Evolutionary conservation across 140 eudicot genomes (phyloP).

Genomic region (Erigeron philadelphicus): DNA sequence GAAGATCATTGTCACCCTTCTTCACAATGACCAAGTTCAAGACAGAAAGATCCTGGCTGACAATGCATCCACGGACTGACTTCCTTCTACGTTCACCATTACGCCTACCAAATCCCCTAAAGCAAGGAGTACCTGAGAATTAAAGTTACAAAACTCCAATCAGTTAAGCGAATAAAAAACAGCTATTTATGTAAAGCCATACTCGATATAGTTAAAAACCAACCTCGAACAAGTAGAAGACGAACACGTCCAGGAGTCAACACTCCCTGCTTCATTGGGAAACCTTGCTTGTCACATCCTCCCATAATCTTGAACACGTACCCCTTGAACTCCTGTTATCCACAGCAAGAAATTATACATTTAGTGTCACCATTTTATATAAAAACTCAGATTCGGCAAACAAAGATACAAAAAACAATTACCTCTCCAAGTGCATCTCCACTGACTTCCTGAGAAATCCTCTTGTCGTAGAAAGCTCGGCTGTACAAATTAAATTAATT

Average conservation of each 20-base stretch:
- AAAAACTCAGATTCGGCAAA: background rate
- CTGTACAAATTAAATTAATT: constrained; percentile 5
- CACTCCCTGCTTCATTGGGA: constrained; percentile 62
- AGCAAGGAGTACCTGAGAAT: constrained; percentile 43
- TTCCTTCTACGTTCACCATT: constrained; percentile 52
- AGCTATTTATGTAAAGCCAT: background rate
- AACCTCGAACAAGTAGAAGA: constrained; percentile 47
- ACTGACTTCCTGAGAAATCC: constrained; percentile 45
- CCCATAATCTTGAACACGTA: constrained; percentile 55
- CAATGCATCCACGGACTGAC: constrained; percentile 52
- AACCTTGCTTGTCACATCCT: constrained; percentile 58
- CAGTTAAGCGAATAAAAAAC: background rate
- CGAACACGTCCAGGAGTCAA: constrained; percentile 56
- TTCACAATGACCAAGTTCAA: constrained; percentile 52
- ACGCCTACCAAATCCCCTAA: constrained; percentile 53
- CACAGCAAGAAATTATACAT: background rate
- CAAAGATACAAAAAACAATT: background rate
- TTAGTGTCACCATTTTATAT: background rate
- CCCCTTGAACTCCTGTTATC: constrained; percentile 42
- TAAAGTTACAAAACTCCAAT: background rate
- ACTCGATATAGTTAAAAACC: background rate
- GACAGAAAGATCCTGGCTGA: constrained; percentile 50
- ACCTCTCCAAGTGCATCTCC: constrained; percentile 51
- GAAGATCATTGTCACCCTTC: constrained; percentile 50
- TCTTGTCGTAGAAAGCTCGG: constrained; percentile 43